A percentile compares a stretch with the other conserved stretches of the same genome.
Conservation (phyloP, 768 basidiomycete genomes). For the Hygrocybe punicea region DNA sequence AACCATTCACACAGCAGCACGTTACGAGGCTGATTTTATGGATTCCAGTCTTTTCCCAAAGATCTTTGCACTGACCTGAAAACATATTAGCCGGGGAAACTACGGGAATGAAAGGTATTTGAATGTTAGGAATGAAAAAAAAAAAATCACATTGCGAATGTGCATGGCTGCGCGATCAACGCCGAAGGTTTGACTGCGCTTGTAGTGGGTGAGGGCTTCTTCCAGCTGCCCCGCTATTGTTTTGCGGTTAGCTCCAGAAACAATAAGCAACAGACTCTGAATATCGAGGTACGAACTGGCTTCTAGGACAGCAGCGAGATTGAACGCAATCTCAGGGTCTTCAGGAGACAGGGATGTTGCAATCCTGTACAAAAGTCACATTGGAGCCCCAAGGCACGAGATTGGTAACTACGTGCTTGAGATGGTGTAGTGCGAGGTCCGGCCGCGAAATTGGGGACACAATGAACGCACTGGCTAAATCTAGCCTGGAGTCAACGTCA, state of each 20-base stretch:
- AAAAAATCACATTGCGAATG: slow-evolving; percentile 65
- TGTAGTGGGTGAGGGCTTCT: slow-evolving; percentile 78
- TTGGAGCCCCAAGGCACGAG: slow-evolving; percentile 19
- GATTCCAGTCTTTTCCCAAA: slow-evolving; percentile 55
- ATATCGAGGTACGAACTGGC: slow-evolving; percentile 55
- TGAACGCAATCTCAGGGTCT: slow-evolving; percentile 90
- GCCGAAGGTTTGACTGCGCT: slow-evolving; percentile 70
- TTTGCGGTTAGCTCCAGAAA: slow-evolving; percentile 26
- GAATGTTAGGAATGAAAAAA: not conserved
- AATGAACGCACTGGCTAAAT: slow-evolving; percentile 87
- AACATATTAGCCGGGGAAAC: slow-evolving; percentile 10
- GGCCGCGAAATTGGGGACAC: slow-evolving; percentile 75
- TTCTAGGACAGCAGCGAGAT: slow-evolving; percentile 87
- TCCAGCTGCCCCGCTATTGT: slow-evolving; percentile 69
- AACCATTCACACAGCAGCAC: not conserved
- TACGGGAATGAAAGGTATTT: slow-evolving; percentile 4
- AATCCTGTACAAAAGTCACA: slow-evolving; percentile 51
- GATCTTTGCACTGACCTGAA: slow-evolving; percentile 78
- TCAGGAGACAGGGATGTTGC: slow-evolving; percentile 81
- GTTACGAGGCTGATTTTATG: not conserved
- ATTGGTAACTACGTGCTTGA: slow-evolving; percentile 49
- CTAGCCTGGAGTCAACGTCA: slow-evolving; percentile 35
- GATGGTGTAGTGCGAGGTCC: slow-evolving; percentile 82
- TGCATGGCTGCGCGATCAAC: slow-evolving; percentile 81
- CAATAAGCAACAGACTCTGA: slow-evolving; percentile 18